Percentiles rank a stretch among this genome's conserved stretches.
phyloP scores from a whole-genome alignment of 2,329 filamentous ascomycete species.

The Apiospora aurea region DNA sequence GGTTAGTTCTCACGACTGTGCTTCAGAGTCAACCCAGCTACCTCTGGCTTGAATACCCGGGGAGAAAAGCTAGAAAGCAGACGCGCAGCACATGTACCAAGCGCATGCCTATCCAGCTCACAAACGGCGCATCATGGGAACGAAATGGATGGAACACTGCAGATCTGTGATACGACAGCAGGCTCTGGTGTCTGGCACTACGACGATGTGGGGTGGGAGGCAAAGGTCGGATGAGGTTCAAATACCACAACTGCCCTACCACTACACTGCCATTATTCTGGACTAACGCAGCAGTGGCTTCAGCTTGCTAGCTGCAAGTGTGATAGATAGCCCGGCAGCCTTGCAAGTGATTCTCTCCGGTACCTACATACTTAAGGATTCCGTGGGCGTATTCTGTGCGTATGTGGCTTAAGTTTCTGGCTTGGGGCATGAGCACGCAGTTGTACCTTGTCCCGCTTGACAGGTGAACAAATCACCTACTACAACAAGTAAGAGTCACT shows the following conservation, averaged over 20 bases:
- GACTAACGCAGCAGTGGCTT: background rate
- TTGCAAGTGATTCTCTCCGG: background rate
- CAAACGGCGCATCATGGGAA: background rate
- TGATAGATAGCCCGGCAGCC: background rate
- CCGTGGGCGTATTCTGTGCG: slow-evolving; percentile 5
- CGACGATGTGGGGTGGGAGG: background rate
- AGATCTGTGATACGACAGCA: slow-evolving; percentile 13
- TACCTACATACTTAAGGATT: background rate
- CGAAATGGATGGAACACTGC: background rate
- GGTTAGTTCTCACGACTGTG: background rate
- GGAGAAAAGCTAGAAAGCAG: background rate
- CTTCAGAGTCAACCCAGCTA: background rate
- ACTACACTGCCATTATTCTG: background rate
- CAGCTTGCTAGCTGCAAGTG: background rate
- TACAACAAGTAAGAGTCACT: background rate
- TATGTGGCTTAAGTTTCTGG: background rate
- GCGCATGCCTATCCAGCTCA: background rate
- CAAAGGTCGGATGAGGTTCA: background rate
- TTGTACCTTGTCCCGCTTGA: background rate
- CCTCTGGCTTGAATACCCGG: background rate
- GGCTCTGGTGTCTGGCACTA: background rate
- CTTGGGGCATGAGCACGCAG: background rate
- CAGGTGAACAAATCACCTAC: background rate
- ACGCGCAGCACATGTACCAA: background rate
- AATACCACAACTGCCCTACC: background rate